phyloP scores from a whole-genome alignment of 495 filamentous ascomycete genomes.

The Penicillium chermesinum region DNA sequence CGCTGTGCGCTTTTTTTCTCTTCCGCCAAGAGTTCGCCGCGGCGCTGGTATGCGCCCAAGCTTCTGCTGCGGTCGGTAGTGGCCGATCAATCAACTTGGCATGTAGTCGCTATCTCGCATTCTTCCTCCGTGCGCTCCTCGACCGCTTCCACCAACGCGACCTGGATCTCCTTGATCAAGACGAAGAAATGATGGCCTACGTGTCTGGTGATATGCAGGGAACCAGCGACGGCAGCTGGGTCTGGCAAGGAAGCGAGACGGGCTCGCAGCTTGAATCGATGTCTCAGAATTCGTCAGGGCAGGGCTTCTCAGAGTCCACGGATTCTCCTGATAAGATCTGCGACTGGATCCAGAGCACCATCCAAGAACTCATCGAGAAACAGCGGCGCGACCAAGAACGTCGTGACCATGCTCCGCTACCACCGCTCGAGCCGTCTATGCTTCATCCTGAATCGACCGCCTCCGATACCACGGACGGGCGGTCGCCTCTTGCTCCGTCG shows the following conservation, averaged over 20 bases:
- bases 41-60: slow-evolving; percentile 67
- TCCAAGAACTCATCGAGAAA: slow-evolving; percentile 43
- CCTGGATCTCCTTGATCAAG: slow-evolving; percentile 54
- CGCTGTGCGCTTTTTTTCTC: slow-evolving; percentile 79
- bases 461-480: slow-evolving; percentile 35
- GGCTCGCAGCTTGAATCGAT: slow-evolving; percentile 34
- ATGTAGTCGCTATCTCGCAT: slow-evolving; percentile 78
- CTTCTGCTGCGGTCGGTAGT: slow-evolving; percentile 61
- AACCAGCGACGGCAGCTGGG: slow-evolving; percentile 72
- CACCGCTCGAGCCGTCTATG: slow-evolving; percentile 15
- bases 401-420: not conserved
- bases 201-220: slow-evolving; percentile 87
- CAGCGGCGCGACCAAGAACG: slow-evolving; percentile 15
- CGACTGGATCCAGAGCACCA: slow-evolving; percentile 47
- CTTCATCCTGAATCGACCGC: slow-evolving; percentile 31
- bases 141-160: slow-evolving; percentile 52
- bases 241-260: slow-evolving; percentile 70
- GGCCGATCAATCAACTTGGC: slow-evolving; percentile 66
- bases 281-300: slow-evolving; percentile 4
- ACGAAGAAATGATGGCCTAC: slow-evolving; percentile 90
- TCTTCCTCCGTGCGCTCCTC: slow-evolving; percentile 66
- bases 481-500: slow-evolving; percentile 38
- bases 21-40: slow-evolving; percentile 66
- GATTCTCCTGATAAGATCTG: slow-evolving; percentile 46
- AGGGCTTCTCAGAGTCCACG: slow-evolving; percentile 11